These are phyloP conservation scores for Tetrapisispora arboricola DNA, from an alignment of 805 yeast genomes.

Conservation along the genomic window DNA sequence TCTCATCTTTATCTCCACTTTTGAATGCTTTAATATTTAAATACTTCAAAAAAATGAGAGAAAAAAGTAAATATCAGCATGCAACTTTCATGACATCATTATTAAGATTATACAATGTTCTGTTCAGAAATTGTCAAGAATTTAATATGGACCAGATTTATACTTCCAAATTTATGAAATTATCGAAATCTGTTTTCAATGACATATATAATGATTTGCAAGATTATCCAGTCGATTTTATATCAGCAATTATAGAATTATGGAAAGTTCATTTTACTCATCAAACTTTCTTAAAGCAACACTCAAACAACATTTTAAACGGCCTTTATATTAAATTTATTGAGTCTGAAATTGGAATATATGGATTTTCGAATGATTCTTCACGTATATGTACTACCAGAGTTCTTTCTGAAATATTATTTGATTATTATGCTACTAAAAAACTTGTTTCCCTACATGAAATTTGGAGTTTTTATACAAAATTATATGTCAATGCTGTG, in stretches of 20 bases:
- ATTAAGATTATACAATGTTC: conserved; percentile 15
- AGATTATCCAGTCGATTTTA: conserved; percentile 20
- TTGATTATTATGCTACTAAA: conserved; percentile 16
- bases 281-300: conserved; percentile 17
- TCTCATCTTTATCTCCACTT: conserved; percentile 29
- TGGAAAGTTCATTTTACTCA: conserved; percentile 17
- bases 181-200: conserved; percentile 17
- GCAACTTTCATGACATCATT: conserved; percentile 22
- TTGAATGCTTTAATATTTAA: conserved; percentile 24
- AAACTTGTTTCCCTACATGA: conserved; percentile 13
- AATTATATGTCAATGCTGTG: conserved; percentile 10
- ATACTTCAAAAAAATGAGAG: conserved; percentile 27
- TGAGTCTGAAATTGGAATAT: conserved; percentile 19
- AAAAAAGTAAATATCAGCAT: conserved; percentile 26
- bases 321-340: conserved; percentile 15
- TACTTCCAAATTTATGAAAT: conserved; percentile 18
- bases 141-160: conserved; percentile 5
- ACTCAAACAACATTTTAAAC: conserved; percentile 10
- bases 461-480: conserved; percentile 16
- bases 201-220: conserved; percentile 13
- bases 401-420: conserved; percentile 29
- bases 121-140: conserved; percentile 14
- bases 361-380: conserved; percentile 22
- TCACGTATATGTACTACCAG: conserved; percentile 26
- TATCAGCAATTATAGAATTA: conserved; percentile 19